phyloP scores from a whole-genome alignment of 305 asterid species.

The Euphrasia arctica region DNA sequence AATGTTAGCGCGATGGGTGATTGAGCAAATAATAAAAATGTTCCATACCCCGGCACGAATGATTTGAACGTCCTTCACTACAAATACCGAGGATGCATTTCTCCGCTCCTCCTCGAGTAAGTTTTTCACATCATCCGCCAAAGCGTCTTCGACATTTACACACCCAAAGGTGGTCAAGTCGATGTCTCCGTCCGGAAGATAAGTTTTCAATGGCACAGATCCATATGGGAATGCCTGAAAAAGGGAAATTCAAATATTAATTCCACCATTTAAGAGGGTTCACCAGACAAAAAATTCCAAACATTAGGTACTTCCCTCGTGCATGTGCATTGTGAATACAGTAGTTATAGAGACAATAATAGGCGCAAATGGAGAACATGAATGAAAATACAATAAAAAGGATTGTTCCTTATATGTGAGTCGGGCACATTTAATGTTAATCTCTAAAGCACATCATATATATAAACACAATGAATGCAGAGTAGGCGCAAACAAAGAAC shows the following conservation, averaged over 20 bases:
- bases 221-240: constrained; percentile 87
- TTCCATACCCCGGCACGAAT: constrained; percentile 80
- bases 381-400: neutral
- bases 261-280: constrained; percentile 19
- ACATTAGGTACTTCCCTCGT: constrained; percentile 6
- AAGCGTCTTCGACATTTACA: constrained; percentile 48
- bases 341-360: constrained; percentile 5
- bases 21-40: neutral
- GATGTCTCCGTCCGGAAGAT: constrained; percentile 96
- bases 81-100: constrained; percentile 47
- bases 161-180: constrained; percentile 83
- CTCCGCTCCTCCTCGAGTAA: constrained; percentile 62
- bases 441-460: neutral
- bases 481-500: neutral
- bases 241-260: constrained; percentile 5
- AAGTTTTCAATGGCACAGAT: constrained; percentile 90
- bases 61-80: constrained; percentile 77
- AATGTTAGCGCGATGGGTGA: no score
- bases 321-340: neutral
- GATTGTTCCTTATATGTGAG: neutral
- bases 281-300: neutral
- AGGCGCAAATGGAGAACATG: constrained; percentile 1
- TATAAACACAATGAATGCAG: neutral
- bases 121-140: constrained; percentile 56
- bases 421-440: neutral